Base-by-base conservation (phyloP, 352 stramenopile genomes). In the Lagenidium giganteum region DNA sequence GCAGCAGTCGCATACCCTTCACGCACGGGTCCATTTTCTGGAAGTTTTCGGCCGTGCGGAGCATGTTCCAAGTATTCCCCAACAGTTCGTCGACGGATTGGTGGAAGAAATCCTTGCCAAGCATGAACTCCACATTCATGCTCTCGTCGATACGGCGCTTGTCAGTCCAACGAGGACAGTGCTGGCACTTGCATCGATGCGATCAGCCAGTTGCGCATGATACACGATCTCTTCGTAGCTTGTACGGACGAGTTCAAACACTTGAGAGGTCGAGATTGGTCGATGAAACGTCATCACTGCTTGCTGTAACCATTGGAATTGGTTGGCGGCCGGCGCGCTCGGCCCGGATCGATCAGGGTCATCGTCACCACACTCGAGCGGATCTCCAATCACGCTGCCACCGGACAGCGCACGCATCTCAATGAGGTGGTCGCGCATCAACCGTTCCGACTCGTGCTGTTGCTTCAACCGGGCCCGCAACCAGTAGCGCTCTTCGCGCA, bases 81-180 rank as follows among this genome's bases (percentile, higher is more conserved):
- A 57, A 55, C 4, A 83, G 46, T 11, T 30, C 21, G 26, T 45
- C 50, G 2, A 56, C 36, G 16, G 30, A 40, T 31, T 75, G 57
- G 17, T 61, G 40, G 3, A 43, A 38, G 29, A 83, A 79, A 20
- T 54, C 51, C 58, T 79, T 83, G 12, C 44, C 57, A 47, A 77
- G 60, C 21, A 60, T 57, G 42, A 76, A 83, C 40, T 70, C 54
- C 5, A 57, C 64, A 63, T 61, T 79, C 23, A 56, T 55, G 14
- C 36, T n/a, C n/a, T n/a, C 30, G 20, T 71, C 53, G 24, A 82
- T 43, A 6, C 44, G 53, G 35, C 69, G 64, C 45, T 66, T 62
- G 34, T 69, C 57, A 0, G 39, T 40, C 70, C 70, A 82, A 18
- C 70, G 66, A 82, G 51, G 21, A 82, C 51, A 1, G 25, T 28